Evolutionary conservation across 768 basidiomycete species (phyloP).

Genomic region (Psilocybe subaeruginosa): DNA sequence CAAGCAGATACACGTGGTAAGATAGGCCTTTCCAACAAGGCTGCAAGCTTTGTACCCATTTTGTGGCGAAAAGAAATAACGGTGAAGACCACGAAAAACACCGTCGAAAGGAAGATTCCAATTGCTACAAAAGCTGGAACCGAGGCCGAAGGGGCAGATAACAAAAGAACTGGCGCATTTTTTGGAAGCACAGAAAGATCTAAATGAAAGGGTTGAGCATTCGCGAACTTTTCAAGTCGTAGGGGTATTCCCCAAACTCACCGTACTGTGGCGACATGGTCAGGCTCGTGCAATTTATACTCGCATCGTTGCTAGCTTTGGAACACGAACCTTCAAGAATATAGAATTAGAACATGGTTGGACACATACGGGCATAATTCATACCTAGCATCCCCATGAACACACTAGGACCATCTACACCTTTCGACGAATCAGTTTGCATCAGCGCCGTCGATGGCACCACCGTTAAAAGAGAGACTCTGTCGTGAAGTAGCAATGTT

Average conservation of each 20-base stretch:
- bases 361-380: neutral
- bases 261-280: constrained; percentile 65
- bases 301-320: constrained; percentile 47
- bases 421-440: constrained; percentile 30
- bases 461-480: constrained; percentile 68
- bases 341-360: constrained; percentile 3
- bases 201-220: constrained; percentile 25
- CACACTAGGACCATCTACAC: constrained; percentile 68
- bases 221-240: neutral
- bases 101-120: constrained; percentile 53
- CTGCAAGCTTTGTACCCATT: constrained; percentile 55
- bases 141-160: constrained; percentile 62
- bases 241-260: constrained; percentile 30
- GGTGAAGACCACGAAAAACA: constrained; percentile 71
- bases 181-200: constrained; percentile 67
- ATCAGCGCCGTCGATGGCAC: constrained; percentile 50
- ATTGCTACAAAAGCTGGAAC: constrained; percentile 69
- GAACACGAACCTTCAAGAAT: constrained; percentile 65
- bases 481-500: constrained; percentile 55
- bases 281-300: constrained; percentile 57
- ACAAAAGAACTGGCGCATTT: constrained; percentile 54
- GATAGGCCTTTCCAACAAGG: constrained; percentile 54
- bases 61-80: constrained; percentile 68
- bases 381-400: constrained; percentile 71
- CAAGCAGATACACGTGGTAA: constrained; percentile 67